phyloP scores from a whole-genome alignment of 2,329 filamentous ascomycete genomes.

The Colletotrichum lentis region DNA sequence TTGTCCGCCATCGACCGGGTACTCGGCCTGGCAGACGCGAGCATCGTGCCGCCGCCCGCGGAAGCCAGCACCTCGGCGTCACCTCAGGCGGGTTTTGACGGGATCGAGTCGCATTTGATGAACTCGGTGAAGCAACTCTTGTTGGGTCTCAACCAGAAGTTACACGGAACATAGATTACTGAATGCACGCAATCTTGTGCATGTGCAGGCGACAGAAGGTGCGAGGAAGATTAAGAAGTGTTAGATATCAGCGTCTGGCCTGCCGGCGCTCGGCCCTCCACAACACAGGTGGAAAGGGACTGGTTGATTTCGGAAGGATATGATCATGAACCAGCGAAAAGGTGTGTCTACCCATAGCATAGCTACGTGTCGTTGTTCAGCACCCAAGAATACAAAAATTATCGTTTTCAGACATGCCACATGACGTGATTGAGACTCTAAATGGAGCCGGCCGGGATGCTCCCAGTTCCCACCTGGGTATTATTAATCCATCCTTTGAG shows the following conservation, averaged over 20 bases:
- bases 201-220: not conserved
- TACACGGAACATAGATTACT: conserved; percentile 36
- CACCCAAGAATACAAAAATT: conserved; percentile 29
- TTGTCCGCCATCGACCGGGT: conserved; percentile 61
- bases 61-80: conserved; percentile 31
- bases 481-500: too few species aligned
- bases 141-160: conserved; percentile 52
- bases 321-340: conserved; percentile 37
- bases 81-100: conserved; percentile 46
- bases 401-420: conserved; percentile 3
- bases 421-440: not conserved
- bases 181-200: not conserved
- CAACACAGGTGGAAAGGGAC: not conserved
- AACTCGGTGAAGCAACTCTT: conserved; percentile 52
- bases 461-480: not conserved
- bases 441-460: not conserved
- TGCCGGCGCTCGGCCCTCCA: not conserved
- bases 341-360: conserved; percentile 16
- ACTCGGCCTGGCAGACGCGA: conserved; percentile 57
- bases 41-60: conserved; percentile 48
- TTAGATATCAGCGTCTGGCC: conserved; percentile 3
- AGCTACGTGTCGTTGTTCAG: conserved; percentile 24
- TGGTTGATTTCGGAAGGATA: conserved; percentile 20
- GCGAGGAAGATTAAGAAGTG: not conserved
- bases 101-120: conserved; percentile 53